Evolutionary conservation across 352 stramenopile genomes (phyloP).

Genomic region (Pythium folliculosum): DNA sequence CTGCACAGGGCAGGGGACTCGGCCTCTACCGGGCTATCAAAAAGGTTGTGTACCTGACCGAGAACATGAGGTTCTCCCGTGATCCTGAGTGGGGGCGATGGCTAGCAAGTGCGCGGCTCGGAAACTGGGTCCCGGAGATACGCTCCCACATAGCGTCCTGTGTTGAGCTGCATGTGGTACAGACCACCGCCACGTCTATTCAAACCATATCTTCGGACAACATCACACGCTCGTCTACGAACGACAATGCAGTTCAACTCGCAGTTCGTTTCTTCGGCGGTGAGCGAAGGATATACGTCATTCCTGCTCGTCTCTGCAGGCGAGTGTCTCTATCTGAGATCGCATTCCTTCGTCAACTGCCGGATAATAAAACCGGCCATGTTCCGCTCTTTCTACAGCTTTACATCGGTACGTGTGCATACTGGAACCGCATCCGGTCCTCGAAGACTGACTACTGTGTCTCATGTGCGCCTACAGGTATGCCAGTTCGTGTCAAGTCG

Average conservation of each 20-base stretch:
- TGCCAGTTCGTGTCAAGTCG: constrained; percentile 24
- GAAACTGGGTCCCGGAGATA: constrained; percentile 12
- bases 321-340: background rate
- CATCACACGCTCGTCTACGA: background rate
- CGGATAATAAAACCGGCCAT: constrained; percentile 21
- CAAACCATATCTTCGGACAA: constrained; percentile 5
- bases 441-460: background rate
- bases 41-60: constrained; percentile 26
- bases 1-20: background rate
- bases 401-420: constrained; percentile 16
- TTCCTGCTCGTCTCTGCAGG: background rate
- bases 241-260: background rate
- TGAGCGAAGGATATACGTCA: background rate
- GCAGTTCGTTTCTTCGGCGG: background rate
- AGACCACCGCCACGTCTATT: constrained; percentile 18
- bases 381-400: constrained; percentile 10
- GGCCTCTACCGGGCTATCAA: constrained; percentile 19
- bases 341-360: background rate
- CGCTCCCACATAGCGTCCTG: background rate
- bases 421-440: too few species aligned
- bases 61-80: constrained; percentile 25
- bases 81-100: constrained; percentile 29
- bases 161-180: constrained; percentile 8
- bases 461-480: background rate
- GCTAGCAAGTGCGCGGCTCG: constrained; percentile 18